Percentiles rank a stretch among this genome's conserved stretches.
Evolutionary conservation across 768 basidiomycete genomes (phyloP).

Genomic region (Mycena rosella): DNA sequence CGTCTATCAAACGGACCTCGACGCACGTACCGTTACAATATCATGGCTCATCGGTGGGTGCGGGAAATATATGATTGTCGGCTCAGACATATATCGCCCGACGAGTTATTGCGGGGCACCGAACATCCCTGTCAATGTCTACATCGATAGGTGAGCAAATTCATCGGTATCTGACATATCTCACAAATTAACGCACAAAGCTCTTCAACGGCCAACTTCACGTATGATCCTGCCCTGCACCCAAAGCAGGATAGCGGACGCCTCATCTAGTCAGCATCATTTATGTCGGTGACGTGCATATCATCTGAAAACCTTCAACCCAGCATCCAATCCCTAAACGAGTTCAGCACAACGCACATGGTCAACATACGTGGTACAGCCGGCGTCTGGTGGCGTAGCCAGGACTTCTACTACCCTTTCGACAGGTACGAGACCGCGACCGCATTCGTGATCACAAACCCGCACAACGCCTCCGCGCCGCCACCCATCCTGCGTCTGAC

Average conservation of each 20-base stretch:
- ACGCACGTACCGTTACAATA: background rate
- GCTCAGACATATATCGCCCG: background rate
- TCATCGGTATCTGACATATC: background rate
- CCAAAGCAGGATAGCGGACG: background rate
- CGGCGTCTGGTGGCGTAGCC: background rate
- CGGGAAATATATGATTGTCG: background rate
- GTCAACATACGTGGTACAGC: no score
- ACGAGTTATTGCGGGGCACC: background rate
- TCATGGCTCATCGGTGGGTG: slow-evolving; percentile 6
- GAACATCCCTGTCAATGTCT: background rate
- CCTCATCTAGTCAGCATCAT: background rate
- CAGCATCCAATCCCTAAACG: background rate
- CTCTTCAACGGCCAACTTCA: background rate
- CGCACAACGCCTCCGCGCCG: background rate
- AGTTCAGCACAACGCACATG: slow-evolving; percentile 1
- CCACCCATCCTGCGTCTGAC: background rate
- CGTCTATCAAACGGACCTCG: background rate
- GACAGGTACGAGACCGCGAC: background rate
- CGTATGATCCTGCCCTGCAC: background rate
- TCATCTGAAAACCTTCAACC: background rate
- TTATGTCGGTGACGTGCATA: background rate
- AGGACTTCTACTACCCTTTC: slow-evolving; percentile 2
- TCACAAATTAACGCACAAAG: background rate
- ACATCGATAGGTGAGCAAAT: background rate
- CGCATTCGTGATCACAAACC: background rate